These are phyloP conservation scores for Coix lacrymajobi DNA, from an alignment of 176 grass and related monocot genomes.

Conservation along the genomic window DNA sequence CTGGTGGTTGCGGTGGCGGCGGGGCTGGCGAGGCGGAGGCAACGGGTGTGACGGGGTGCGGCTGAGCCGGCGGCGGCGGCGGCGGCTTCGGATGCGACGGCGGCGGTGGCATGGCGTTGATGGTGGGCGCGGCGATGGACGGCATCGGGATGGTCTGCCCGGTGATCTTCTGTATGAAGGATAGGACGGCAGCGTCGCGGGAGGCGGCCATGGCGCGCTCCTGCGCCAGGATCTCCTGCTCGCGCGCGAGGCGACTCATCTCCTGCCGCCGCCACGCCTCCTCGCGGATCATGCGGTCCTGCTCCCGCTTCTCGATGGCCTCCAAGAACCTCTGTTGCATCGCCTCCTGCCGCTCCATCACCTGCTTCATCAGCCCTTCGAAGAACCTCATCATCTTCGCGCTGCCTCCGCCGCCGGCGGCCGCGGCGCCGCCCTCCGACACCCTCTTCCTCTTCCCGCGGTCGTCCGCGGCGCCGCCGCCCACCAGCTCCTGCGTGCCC, in stretches of 20 bases:
- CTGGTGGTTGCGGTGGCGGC: not conserved
- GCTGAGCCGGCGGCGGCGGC: not conserved
- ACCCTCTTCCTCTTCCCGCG: slow-evolving; percentile 62
- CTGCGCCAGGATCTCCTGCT: slow-evolving; percentile 86
- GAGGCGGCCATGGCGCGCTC: slow-evolving; percentile 89
- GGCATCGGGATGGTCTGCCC: slow-evolving; percentile 71
- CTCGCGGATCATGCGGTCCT: slow-evolving; percentile 94
- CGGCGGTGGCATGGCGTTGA: slow-evolving; percentile 39
- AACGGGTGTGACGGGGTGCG: not conserved
- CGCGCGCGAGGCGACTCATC: slow-evolving; percentile 68
- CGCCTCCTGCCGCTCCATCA: slow-evolving; percentile 93
- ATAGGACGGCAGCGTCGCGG: slow-evolving; percentile 75
- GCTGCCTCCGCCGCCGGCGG: not conserved
- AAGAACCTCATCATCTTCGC: slow-evolving; percentile 91
- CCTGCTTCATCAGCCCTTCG: slow-evolving; percentile 83
- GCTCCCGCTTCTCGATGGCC: slow-evolving; percentile 85
- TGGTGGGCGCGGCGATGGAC: slow-evolving; percentile 41
- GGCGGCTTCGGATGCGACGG: not conserved
- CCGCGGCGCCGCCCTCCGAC: slow-evolving; percentile 20
- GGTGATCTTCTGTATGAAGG: slow-evolving; percentile 95
- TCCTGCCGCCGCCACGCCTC: slow-evolving; percentile 97
- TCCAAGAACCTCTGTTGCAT: slow-evolving; percentile 94
- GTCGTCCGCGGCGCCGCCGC: slow-evolving; percentile 35
- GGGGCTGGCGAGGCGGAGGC: slow-evolving; percentile 1
- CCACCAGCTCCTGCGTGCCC: slow-evolving; percentile 45